Evolutionary conservation across 2,329 filamentous ascomycete genomes (phyloP).

Genomic region (Zymoseptoria crescenta): DNA sequence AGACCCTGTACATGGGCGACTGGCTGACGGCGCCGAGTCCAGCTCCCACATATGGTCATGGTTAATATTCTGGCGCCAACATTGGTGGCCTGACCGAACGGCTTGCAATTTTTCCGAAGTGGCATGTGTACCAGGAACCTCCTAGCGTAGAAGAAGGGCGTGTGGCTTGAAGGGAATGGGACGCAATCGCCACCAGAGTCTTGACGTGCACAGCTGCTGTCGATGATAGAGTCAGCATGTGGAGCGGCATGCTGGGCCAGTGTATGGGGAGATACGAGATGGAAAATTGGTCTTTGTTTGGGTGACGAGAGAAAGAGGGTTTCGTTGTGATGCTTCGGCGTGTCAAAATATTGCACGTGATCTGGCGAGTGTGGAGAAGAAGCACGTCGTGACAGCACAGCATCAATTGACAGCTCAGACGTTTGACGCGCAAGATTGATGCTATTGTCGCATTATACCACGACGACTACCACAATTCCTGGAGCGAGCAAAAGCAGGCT

Average conservation of each 20-base stretch:
- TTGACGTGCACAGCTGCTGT: too few relatives aligned
- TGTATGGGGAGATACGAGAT: too few relatives aligned
- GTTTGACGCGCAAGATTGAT: neutral
- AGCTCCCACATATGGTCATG: neutral
- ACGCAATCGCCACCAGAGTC: too few relatives aligned
- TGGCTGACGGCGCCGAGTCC: neutral
- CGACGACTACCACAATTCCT: neutral
- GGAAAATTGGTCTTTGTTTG: too few relatives aligned
- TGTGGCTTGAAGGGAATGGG: neutral
- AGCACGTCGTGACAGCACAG: neutral
- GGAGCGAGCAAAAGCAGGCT: neutral
- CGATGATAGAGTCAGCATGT: too few relatives aligned
- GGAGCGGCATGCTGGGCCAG: too few relatives aligned
- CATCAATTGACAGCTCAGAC: neutral
- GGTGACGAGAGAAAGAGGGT: too few relatives aligned
- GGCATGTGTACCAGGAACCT: neutral
- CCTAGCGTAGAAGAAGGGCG: neutral
- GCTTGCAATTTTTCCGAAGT: neutral
- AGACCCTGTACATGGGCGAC: neutral
- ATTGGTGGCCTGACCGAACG: neutral
- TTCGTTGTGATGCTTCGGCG: too few relatives aligned
- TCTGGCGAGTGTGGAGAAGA: too few relatives aligned
- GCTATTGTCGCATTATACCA: neutral
- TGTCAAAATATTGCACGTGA: too few relatives aligned
- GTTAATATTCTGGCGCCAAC: neutral